Base-by-base conservation (phyloP, 768 basidiomycete species). In the Tricholoma sp. region DNA sequence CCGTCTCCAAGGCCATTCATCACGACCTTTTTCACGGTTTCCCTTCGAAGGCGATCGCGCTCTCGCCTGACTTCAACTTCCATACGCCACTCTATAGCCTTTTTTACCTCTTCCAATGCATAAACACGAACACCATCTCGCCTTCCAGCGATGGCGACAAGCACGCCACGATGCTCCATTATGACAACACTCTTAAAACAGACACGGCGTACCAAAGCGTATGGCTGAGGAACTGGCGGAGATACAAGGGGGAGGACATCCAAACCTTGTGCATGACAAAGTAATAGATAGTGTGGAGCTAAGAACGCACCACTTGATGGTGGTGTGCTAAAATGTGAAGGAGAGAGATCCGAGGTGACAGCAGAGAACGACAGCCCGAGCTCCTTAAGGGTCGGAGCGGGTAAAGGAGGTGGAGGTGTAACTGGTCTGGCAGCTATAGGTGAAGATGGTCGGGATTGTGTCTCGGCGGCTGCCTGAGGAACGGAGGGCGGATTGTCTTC, bases 91-190 rank as follows among this genome's bases (percentile, higher is more conserved):
- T 94, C 91, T 6, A 94, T 85, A 2, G 86, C 88, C 65, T 86
- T 89, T 69, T 85, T 89, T 11, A 94, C 82, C 64, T 94, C 91
- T 57, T 93, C 91, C 13, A 94, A 75, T 15, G 91, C 91, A 68
- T 94, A 94, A 15, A 94, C 91, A 34, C 91, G 81, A 44, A 94
- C 91, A 3, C 91, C 91, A 59, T 93, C 90, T 62, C 91, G 75
- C 59, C 91, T 76, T 8, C 91, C 91, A 13, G 92, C 92, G 59
- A 94, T 91, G 11, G 91, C 91, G 8, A 94, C 91, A n/a, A 94
- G 73, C 0, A 94, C 90, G 6, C 91, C 91, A 31, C 91, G 86
- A 64, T 93, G 89, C 63, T 94, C 91, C 91, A 94, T 94, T 12
- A 94, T 87, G 0, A 94, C 88, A n/a, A 94, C 86, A 55, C 81